Base-by-base conservation (phyloP, 2,329 filamentous ascomycete genomes). In the Fusarium neocosmosporiellum region DNA sequence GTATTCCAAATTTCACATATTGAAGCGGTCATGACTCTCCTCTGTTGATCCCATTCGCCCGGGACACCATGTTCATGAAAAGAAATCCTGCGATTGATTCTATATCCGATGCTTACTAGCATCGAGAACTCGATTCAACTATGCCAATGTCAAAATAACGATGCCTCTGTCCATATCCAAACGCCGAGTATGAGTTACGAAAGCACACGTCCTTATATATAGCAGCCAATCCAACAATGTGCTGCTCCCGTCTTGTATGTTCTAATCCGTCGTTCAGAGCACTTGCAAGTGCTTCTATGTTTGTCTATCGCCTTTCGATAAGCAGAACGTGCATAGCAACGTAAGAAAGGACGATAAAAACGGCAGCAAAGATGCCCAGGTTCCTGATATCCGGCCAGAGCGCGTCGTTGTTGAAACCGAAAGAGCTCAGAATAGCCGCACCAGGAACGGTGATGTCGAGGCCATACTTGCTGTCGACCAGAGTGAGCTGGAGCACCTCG, bases 361-460 rank as follows among this genome's bases (percentile, higher is more conserved):
- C 88, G 0, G 89, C 92, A 2, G 93, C 94, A 82, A 98, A 97
- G 13, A 96, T 86, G 7, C 90, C 94, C 16, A 99, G 84, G 54
- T 94, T 95, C 59, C 93, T 85, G 29, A 96, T 90, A 81, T 99
- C 96, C 50, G 85, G 84, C 95, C 95, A 98, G 65, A 98, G 87
- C 0, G 94, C 94, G 68, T 91, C 86, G 31, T 95, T 97, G 79
- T 98, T 89, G 81, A 99, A 99, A 1, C 96, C 96, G 81, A 99
- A 99, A 0, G 93, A 94, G 82, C 94, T 97, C 63, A 99, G 84
- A 74, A 99, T 99, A 0, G 95, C 94, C 1, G 96, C 95, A 36
- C 96, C 96, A 0, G 96, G 96, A 0, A 99, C 95, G 60, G 96
- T 96, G 71, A 99, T 99, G 78, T 98, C 95, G 7, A 99, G 89